Evolutionary conservation across 2,329 filamentous ascomycete species (phyloP).

Genomic region (Claviceps sp.): DNA sequence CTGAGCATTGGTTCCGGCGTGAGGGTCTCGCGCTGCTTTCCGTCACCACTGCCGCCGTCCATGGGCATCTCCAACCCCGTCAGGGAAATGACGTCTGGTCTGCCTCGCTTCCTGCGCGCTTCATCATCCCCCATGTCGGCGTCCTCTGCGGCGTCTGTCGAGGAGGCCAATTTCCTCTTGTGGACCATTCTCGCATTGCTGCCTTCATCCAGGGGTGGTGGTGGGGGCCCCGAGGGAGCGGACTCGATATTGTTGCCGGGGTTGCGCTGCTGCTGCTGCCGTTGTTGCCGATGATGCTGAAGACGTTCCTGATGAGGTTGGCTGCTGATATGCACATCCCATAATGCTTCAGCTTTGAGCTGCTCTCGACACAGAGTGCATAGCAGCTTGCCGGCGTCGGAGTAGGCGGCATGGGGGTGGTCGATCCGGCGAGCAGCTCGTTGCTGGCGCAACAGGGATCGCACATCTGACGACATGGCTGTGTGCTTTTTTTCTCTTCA

Average conservation of each 20-base stretch:
- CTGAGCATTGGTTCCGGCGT: constrained; percentile 8
- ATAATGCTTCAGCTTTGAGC: constrained; percentile 52
- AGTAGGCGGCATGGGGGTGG: constrained; percentile 56
- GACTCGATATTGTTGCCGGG: constrained; percentile 7
- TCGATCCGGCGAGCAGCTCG: constrained; percentile 60
- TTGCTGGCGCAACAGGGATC: constrained; percentile 66
- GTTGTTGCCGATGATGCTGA: constrained; percentile 11
- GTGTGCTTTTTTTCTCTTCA: background rate
- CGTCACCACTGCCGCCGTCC: background rate
- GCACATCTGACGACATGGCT: constrained; percentile 58
- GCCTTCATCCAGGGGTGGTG: constrained; percentile 3
- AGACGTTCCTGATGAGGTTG: constrained; percentile 24
- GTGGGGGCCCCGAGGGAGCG: constrained; percentile 1
- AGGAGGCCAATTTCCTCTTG: constrained; percentile 21
- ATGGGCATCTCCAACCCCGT: background rate
- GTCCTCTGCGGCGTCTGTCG: constrained; percentile 18
- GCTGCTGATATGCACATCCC: constrained; percentile 48
- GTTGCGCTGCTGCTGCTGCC: constrained; percentile 8
- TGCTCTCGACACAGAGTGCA: constrained; percentile 53
- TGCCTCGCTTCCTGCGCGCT: constrained; percentile 32
- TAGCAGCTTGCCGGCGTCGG: constrained; percentile 50
- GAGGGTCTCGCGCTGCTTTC: constrained; percentile 9
- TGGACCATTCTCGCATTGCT: constrained; percentile 4
- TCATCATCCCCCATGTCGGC: constrained; percentile 20
- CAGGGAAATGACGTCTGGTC: constrained; percentile 18